These are phyloP conservation scores for Heterobasidion annosum DNA, from an alignment of 1,284 basidiomycete species.

Conservation along the genomic window DNA sequence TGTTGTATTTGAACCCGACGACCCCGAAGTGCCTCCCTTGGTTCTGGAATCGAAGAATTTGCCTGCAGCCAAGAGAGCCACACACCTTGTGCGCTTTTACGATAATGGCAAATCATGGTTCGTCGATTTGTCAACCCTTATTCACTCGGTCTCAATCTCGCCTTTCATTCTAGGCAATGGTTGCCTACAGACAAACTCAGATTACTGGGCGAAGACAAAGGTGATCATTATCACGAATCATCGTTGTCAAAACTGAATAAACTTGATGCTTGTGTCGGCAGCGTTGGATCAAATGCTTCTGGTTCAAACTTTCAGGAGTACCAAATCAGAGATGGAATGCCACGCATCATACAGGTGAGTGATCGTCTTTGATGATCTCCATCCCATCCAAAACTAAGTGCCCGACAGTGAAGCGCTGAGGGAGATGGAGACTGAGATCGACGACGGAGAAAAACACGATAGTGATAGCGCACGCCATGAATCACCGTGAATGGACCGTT, in stretches of 20 bases:
- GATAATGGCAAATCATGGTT: conserved; percentile 33
- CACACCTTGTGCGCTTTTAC: conserved; percentile 40
- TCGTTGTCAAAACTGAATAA: background rate
- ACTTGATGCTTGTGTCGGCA: background rate
- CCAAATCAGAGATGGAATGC: background rate
- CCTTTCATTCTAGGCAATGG: conserved; percentile 1
- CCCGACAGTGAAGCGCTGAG: too few species aligned
- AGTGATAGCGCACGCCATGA: too few species aligned
- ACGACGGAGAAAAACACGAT: too few species aligned
- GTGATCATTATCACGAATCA: background rate
- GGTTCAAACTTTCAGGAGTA: background rate
- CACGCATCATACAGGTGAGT: background rate
- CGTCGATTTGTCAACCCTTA: background rate
- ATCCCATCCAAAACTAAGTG: too few species aligned
- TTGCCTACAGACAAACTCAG: background rate
- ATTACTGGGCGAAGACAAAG: conserved; percentile 2
- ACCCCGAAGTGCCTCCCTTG: conserved; percentile 25
- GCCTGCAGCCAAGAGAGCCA: conserved; percentile 9
- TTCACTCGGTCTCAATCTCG: background rate
- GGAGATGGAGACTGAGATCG: too few species aligned
- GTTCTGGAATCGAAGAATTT: conserved; percentile 18
- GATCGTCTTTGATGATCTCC: too few species aligned
- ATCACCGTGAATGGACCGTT: too few species aligned
- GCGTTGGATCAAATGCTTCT: background rate
- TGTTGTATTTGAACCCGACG: conserved; percentile 30